Conservation (phyloP, 1,284 basidiomycete genomes). For the Dichomitus squalens region DNA sequence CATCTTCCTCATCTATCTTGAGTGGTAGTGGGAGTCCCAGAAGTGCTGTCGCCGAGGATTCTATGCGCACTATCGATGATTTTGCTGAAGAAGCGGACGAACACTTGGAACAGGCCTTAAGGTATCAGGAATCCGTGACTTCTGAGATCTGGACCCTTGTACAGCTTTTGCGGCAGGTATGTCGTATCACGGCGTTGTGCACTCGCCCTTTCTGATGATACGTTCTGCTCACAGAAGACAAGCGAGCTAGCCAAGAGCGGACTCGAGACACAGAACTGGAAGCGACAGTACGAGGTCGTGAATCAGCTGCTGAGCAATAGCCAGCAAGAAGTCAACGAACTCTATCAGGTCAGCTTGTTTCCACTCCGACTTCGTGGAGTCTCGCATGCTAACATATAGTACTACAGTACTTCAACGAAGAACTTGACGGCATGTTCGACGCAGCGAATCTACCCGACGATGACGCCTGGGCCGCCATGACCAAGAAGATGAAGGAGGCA, state of each 20-base stretch:
- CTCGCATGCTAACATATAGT: background rate
- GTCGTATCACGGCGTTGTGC: slow-evolving; percentile 13
- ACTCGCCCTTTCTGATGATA: slow-evolving; percentile 39
- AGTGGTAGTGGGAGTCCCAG: slow-evolving; percentile 25
- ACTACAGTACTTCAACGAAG: slow-evolving; percentile 89
- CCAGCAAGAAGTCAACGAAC: slow-evolving; percentile 86
- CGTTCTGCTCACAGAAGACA: slow-evolving; percentile 26
- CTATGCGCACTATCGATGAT: slow-evolving; percentile 46
- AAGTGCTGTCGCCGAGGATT: slow-evolving; percentile 23
- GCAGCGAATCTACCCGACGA: slow-evolving; percentile 77
- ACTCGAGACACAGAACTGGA: slow-evolving; percentile 66
- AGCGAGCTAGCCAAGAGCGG: slow-evolving; percentile 61
- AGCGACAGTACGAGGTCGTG: slow-evolving; percentile 75
- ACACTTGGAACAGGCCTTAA: slow-evolving; percentile 50
- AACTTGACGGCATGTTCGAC: slow-evolving; percentile 86
- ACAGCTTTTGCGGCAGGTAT: slow-evolving; percentile 59
- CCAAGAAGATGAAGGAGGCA: slow-evolving; percentile 67
- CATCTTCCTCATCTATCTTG: slow-evolving; percentile 21
- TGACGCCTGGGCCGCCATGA: slow-evolving; percentile 78
- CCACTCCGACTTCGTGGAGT: background rate
- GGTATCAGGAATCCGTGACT: slow-evolving; percentile 56
- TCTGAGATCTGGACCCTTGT: slow-evolving; percentile 50
- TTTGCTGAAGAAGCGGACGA: slow-evolving; percentile 61
- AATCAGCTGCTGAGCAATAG: slow-evolving; percentile 75
- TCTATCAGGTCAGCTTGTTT: slow-evolving; percentile 75